phyloP scores from a whole-genome alignment of 2,329 filamentous ascomycete species.

The Aureobasidium lini region DNA sequence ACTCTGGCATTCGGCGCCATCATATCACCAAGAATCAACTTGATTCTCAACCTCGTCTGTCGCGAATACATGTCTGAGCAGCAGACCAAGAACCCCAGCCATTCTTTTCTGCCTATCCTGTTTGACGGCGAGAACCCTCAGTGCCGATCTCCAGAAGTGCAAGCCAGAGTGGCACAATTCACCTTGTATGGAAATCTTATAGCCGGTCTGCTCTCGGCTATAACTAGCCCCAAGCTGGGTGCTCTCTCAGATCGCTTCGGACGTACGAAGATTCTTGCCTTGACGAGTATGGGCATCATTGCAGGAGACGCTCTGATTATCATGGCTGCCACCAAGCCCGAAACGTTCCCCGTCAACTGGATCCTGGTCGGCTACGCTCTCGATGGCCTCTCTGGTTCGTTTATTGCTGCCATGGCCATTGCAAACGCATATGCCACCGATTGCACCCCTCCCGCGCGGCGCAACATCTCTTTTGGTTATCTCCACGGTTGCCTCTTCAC shows the following conservation, averaged over 20 bases:
- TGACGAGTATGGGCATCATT: slow-evolving; percentile 69
- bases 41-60: slow-evolving; percentile 80
- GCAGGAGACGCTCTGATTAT: slow-evolving; percentile 69
- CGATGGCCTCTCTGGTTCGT: slow-evolving; percentile 82
- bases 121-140: slow-evolving; percentile 65
- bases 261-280: slow-evolving; percentile 63
- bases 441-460: slow-evolving; percentile 70
- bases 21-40: slow-evolving; percentile 77
- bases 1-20: slow-evolving; percentile 81
- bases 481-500: slow-evolving; percentile 83
- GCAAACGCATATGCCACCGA: slow-evolving; percentile 84
- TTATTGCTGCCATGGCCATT: slow-evolving; percentile 72
- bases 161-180: slow-evolving; percentile 69
- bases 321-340: slow-evolving; percentile 66
- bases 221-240: slow-evolving; percentile 76
- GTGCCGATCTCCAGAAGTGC: slow-evolving; percentile 72
- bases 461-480: slow-evolving; percentile 79
- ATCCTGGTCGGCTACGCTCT: slow-evolving; percentile 67
- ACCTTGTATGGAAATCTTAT: slow-evolving; percentile 67
- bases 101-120: slow-evolving; percentile 56
- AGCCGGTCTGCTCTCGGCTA: slow-evolving; percentile 67
- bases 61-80: slow-evolving; percentile 70
- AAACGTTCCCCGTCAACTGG: slow-evolving; percentile 67
- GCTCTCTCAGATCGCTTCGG: slow-evolving; percentile 82
- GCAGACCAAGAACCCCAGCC: slow-evolving; percentile 49